Evolutionary conservation across 2,329 filamentous ascomycete genomes (phyloP), one percentile per base, ranked within the genome.

Genomic region (Ophiocordyceps camponoti-floridani): DNA sequence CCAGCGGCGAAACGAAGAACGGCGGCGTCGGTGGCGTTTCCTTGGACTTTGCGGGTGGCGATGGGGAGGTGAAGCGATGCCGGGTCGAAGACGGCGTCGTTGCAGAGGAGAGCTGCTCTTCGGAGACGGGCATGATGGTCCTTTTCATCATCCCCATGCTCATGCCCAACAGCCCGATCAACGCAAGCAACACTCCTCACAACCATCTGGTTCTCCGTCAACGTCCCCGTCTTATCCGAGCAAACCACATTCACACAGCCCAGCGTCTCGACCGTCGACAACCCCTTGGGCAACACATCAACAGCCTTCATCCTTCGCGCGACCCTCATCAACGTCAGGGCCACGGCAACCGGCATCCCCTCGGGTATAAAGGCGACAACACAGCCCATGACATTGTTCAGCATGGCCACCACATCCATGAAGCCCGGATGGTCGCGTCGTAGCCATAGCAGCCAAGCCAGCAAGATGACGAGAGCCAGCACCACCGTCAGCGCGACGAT

Each of bases 361-460:
- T 65, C 62, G 0, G 62, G 61, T 5, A 64, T 62, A 42, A 62
- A 63, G 2, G 61, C 62, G 3, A 64, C 61, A 16, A 66, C 50
- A 16, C 62, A 65, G 14, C 62, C 62, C 60, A 68, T 66, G 44
- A 64, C 62, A n/a, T 66, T 62, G 54, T 65, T 63, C 1, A 68
- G 54, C 60, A 67, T 66, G 0, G 57, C 58, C 18, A 64, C 63
- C 7, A 66, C 62, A 28, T 57, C 61, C 56, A 68, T 63, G 54
- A 58, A 67, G 0, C 33, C 49, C 3, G 44, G 46, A 43, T 67
- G 63, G 4, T 65, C 57, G 4, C 49, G 50, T 0, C 61, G 54
- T 2, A 68, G 51, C 65, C 65, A 68, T 3, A 55, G 62, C 4
- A 56, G 51, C 65, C 65, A 73, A 1, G 67, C 65, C 41, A 73